These are phyloP conservation scores for Gossypium raimondii DNA, from an alignment of 345 rosid species.

Conservation along the genomic window DNA sequence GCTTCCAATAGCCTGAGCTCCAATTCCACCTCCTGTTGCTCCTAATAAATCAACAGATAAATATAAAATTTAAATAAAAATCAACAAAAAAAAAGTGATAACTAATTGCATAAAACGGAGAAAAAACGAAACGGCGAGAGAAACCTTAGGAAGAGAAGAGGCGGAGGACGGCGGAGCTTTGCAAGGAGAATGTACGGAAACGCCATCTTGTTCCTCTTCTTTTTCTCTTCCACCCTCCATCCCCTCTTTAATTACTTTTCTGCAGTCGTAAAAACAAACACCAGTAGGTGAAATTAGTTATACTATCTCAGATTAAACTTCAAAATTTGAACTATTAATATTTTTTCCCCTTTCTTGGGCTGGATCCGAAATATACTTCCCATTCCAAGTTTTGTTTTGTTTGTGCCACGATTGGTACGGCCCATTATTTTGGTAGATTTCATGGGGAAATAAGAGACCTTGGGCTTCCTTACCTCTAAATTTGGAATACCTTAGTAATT, in stretches of 20 bases:
- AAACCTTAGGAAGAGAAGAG: conserved; percentile 87
- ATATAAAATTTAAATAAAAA: not conserved
- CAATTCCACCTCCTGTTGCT: conserved; percentile 90
- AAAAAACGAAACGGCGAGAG: conserved; percentile 1
- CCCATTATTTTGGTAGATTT: not conserved
- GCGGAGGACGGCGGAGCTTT: conserved; percentile 95
- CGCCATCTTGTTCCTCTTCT: conserved; percentile 84
- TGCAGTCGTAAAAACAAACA: not conserved
- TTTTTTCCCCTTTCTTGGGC: not conserved
- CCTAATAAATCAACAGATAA: conserved; percentile 36
- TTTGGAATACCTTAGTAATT: too few relatives aligned
- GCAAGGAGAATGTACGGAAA: conserved; percentile 93
- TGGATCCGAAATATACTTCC: conserved; percentile 3
- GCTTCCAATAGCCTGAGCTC: conserved; percentile 91
- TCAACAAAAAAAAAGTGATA: not conserved
- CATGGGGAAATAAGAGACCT: not conserved
- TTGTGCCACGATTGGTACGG: not conserved
- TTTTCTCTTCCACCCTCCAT: conserved; percentile 37
- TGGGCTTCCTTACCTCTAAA: not conserved
- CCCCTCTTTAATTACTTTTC: conserved; percentile 3
- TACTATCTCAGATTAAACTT: not conserved
- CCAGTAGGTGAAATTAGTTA: not conserved
- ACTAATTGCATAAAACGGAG: not conserved
- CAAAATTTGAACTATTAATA: not conserved
- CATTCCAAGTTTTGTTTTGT: not conserved